phyloP scores from a whole-genome alignment of 2,329 filamentous ascomycete species.

The Fusarium heterosporum region DNA sequence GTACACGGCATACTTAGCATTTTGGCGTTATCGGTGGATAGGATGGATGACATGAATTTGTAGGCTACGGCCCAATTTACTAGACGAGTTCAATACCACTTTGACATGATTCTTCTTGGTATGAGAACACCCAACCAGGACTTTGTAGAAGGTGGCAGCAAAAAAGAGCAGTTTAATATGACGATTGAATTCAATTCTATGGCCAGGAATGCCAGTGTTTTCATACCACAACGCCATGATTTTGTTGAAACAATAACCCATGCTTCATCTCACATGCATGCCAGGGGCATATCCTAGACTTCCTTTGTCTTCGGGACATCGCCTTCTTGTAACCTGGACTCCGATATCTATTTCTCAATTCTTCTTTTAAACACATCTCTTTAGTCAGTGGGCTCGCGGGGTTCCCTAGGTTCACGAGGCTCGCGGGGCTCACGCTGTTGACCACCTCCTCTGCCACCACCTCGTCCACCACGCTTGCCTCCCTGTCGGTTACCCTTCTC shows the following conservation, averaged over 20 bases:
- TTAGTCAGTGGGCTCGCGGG: constrained; percentile 54
- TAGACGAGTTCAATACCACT: constrained; percentile 50
- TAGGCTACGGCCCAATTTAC: constrained; percentile 47
- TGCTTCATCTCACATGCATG: constrained; percentile 47
- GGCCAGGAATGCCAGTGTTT: constrained; percentile 49
- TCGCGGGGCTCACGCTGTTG: constrained; percentile 62
- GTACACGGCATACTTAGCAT: constrained; percentile 54
- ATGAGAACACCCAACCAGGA: constrained; percentile 1
- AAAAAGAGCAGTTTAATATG: constrained; percentile 42
- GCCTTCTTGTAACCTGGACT: constrained; percentile 40
- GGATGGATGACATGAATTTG: constrained; percentile 51
- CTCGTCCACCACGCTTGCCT: constrained; percentile 64
- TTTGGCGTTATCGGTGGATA: constrained; percentile 56
- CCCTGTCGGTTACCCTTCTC: constrained; percentile 61
- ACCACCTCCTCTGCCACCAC: constrained; percentile 64
- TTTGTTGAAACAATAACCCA: constrained; percentile 51
- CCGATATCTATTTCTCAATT: constrained; percentile 34
- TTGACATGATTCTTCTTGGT: constrained; percentile 41
- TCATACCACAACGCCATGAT: constrained; percentile 56
- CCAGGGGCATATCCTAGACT: constrained; percentile 43
- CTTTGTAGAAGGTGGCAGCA: not conserved
- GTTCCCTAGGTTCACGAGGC: constrained; percentile 63
- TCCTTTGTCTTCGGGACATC: constrained; percentile 39
- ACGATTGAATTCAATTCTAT: constrained; percentile 53
- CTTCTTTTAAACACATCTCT: constrained; percentile 24